Conservation (phyloP, 2,329 filamentous ascomycete genomes). For the Juglanconis juglandina region DNA sequence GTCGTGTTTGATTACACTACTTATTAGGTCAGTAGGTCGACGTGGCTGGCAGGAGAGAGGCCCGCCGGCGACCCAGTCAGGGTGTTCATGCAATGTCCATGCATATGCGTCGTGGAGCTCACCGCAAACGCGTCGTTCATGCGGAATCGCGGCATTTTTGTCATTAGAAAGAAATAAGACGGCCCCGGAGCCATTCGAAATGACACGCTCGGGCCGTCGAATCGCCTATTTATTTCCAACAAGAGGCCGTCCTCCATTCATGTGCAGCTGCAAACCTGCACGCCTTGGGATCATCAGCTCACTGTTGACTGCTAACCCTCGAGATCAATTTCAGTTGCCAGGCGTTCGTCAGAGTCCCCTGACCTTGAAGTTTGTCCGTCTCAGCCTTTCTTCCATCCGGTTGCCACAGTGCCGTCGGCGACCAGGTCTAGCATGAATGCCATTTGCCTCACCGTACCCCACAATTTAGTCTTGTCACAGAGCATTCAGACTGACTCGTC, state of each 20-base stretch:
- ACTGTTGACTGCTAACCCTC: too few species aligned
- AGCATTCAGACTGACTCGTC: neutral
- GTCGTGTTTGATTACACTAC: neutral
- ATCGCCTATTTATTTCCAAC: neutral
- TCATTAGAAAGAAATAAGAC: too few species aligned
- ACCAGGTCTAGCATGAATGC: neutral
- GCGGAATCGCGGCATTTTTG: neutral
- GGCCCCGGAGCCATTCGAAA: too few species aligned
- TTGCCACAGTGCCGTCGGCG: too few species aligned
- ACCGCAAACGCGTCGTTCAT: neutral
- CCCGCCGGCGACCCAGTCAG: neutral
- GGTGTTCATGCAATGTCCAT: slow-evolving; percentile 7
- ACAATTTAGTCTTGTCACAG: neutral
- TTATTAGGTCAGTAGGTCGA: neutral
- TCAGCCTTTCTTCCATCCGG: too few species aligned
- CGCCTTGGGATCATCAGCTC: neutral
- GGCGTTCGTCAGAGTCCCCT: too few species aligned
- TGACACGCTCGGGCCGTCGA: neutral
- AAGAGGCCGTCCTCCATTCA: neutral
- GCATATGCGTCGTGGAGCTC: slow-evolving; percentile 8
- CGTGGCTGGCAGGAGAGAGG: neutral
- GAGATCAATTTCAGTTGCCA: too few species aligned
- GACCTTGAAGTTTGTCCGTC: neutral
- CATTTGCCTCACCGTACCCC: neutral
- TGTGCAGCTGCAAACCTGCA: neutral